Base-by-base conservation (phyloP, 2,329 filamentous ascomycete species). In the Trichothecium sympodiale region DNA sequence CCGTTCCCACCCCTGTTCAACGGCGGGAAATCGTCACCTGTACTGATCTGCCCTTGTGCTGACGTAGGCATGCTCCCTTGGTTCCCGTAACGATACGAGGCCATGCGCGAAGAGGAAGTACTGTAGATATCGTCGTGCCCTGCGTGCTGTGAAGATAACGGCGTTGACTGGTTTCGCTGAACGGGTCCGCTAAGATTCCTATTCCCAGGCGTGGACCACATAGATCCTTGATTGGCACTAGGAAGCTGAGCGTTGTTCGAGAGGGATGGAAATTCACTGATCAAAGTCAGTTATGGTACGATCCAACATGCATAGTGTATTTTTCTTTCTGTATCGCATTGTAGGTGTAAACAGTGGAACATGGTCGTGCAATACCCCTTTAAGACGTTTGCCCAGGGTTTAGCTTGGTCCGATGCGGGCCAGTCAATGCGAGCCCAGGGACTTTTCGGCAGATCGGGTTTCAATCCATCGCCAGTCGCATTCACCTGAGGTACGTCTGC, bases 211-310 rank as follows among this genome's bases (percentile, higher is more conserved):
- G 61, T 59, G 29, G 70, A 65, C 73, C 73, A 77, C 56, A 77
- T 62, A 5, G 69, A 69, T 12, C 64, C 57, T 41, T 65, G 65
- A 31, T 52, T 65, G 6, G 64, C 53, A 39, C 55, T 69, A 18
- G 66, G 57, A 30, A 74, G 54, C 47, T 74, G 71, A 31, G 71
- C 61, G 43, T 71, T 77, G 47, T 74, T 77, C 35, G 74, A 78
- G 45, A 81, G 56, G 16, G 75, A 77, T 8, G 77, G 77, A 37
- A 81, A 81, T 50, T 81, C 76, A 41, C 76, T 81, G 41, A n/a
- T n/a, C 14, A 37, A 27, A 4, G n/a, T 31, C 9, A 29, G 26
- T 18, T 12, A n/a, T 12, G 23, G 15, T 23, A 10, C 8, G 5
- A 6, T 6, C 20, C 20, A 16, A 5, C 8, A 13, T 8, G 31